phyloP scores from a whole-genome alignment of 2,329 filamentous ascomycete species.

The Plenodomus tracheiphilus region DNA sequence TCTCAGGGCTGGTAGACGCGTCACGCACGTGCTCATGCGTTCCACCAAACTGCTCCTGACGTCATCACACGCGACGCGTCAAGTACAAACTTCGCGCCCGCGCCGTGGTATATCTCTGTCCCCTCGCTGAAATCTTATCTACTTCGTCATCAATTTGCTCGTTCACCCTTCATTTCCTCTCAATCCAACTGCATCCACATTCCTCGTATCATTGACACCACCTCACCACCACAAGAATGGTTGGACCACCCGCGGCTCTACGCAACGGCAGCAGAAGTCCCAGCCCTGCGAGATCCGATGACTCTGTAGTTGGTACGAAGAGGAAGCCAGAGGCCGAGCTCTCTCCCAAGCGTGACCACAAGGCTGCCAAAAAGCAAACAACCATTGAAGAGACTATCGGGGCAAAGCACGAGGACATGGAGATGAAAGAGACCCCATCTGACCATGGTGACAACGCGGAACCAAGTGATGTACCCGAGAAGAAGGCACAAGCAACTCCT shows the following conservation, averaged over 20 bases:
- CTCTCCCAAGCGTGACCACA: slow-evolving; percentile 50
- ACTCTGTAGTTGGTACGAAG: slow-evolving; percentile 43
- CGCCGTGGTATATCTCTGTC: not conserved
- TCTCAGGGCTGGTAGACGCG: not conserved
- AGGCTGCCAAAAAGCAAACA: slow-evolving; percentile 52
- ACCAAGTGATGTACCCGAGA: slow-evolving; percentile 13
- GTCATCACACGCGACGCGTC: not conserved
- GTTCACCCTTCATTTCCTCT: not conserved
- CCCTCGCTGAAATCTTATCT: not conserved
- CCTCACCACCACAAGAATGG: slow-evolving; percentile 21
- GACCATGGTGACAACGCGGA: slow-evolving; percentile 6
- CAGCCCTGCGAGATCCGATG: slow-evolving; percentile 30
- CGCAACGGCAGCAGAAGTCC: slow-evolving; percentile 18
- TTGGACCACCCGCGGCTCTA: slow-evolving; percentile 32
- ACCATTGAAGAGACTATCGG: slow-evolving; percentile 58
- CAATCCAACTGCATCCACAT: not conserved
- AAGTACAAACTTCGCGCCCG: no score
- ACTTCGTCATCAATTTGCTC: not conserved
- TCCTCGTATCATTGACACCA: not conserved
- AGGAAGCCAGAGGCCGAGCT: slow-evolving; percentile 44
- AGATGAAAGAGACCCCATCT: slow-evolving; percentile 28
- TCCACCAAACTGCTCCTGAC: not conserved
- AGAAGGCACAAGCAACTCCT: slow-evolving; percentile 6
- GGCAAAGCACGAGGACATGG: slow-evolving; percentile 40
- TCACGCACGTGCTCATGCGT: not conserved